Base-by-base conservation (phyloP, 306 rosid genomes). In the Argentina anserina region DNA sequence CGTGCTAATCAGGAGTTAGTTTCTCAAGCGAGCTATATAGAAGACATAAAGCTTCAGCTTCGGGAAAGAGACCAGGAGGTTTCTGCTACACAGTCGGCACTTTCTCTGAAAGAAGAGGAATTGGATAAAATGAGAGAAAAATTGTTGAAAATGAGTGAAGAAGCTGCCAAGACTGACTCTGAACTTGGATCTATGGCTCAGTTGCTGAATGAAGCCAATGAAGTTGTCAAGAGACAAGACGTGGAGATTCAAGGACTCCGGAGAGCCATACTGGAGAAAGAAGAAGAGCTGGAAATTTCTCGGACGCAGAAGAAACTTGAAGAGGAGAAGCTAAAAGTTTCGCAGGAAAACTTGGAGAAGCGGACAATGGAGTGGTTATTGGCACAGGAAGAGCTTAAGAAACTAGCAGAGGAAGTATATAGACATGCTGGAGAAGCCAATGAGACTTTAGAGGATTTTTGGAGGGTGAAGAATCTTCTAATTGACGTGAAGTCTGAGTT, bases 351-450 rank as follows among this genome's bases (percentile, higher is more conserved):
- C 72, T 81, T 94, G 86, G 97, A 94, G 84, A 87, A 87, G 84
- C 91, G 69, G 76, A 82, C 89, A 4, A 84, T 81, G 85, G 88
- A 88, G 70, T 94, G 96, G 93, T 61, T 94, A 77, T 68, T 88
- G 71, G 84, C 93, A 23, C 95, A 84, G 80, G 93, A 84, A 72
- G 96, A 94, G 78, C 85, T 94, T 58, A 90, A 83, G 81, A 84
- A 80, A 52, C 52, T 91, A 76, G 83, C 83, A 23, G 91, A 82
- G 82, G 87, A 81, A 40, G 85, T 87, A 40, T 80, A 87, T 13
- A 83, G 76, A 75, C 86, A 80, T 17, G 83, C 83, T 0, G 74
- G 60, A 79, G 94, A 87, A 85, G 70, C 81, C 42, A 75, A 67
- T 46, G 89, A 86, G 72, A 83, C 90, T 13, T 34, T 85, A 69